Percentiles rank a stretch among this genome's conserved stretches.
Evolutionary conservation across 2,329 filamentous ascomycete species (phyloP).

Genomic region (Didymella lethalis): DNA sequence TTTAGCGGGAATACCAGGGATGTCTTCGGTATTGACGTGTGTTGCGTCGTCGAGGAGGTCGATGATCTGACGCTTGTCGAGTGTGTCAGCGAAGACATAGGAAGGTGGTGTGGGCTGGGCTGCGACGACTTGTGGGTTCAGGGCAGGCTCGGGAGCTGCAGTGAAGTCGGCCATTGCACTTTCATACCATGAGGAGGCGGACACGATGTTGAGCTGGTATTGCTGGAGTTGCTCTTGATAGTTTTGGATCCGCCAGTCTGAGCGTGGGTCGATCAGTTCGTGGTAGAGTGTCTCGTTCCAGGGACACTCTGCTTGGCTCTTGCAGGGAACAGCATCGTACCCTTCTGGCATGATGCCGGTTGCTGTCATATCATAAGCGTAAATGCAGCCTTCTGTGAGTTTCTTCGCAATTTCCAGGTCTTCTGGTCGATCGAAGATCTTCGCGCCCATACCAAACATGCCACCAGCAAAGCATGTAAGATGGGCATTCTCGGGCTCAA

Average conservation of each 20-base stretch:
- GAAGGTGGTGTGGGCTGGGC: constrained; percentile 28
- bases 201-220: constrained; percentile 45
- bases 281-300: constrained; percentile 58
- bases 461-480: constrained; percentile 75
- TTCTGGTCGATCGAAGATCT: constrained; percentile 63
- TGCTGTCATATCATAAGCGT: constrained; percentile 65
- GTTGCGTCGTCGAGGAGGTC: constrained; percentile 36
- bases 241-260: constrained; percentile 37
- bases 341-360: constrained; percentile 70
- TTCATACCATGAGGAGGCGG: constrained; percentile 43
- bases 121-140: constrained; percentile 14
- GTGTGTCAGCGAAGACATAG: constrained; percentile 30
- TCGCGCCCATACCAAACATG: constrained; percentile 72
- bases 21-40: constrained; percentile 17
- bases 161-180: constrained; percentile 40
- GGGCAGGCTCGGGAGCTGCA: constrained; percentile 25
- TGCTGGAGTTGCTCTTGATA: constrained; percentile 46
- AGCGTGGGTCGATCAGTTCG: constrained; percentile 49
- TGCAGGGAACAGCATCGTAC: constrained; percentile 60
- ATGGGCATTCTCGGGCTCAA: constrained; percentile 62
- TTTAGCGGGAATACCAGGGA: constrained; percentile 9
- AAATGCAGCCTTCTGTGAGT: constrained; percentile 70
- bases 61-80: constrained; percentile 39
- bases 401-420: constrained; percentile 65
- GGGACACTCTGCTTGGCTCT: constrained; percentile 50